These are phyloP conservation scores for Acanthamoeba castellanii DNA, from an alignment of 208 protist species.

Conservation along the genomic window DNA sequence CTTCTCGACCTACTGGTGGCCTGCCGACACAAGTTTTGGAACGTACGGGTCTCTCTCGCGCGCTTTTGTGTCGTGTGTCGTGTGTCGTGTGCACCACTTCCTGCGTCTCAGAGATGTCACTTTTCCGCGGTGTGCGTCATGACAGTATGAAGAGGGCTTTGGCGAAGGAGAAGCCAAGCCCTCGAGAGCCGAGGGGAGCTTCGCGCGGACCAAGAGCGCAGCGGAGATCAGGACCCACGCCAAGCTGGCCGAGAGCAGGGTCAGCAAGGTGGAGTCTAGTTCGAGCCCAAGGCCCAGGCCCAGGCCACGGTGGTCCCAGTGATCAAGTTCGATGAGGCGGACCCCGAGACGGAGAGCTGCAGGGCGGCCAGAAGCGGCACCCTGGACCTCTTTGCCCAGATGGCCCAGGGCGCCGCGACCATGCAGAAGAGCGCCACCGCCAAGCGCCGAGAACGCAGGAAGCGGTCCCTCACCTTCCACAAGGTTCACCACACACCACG, in stretches of 20 bases:
- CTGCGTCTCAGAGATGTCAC: not conserved
- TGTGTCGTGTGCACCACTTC: not conserved
- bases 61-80: not conserved
- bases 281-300: not conserved
- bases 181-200: not conserved
- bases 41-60: not conserved
- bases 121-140: too few species aligned
- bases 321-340: not conserved
- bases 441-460: constrained; percentile 4
- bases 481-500: not conserved
- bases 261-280: not conserved
- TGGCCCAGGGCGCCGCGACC: not conserved
- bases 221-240: too few species aligned
- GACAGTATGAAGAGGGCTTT: constrained; percentile 45
- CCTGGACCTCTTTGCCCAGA: not conserved
- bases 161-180: not conserved
- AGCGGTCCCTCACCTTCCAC: not conserved
- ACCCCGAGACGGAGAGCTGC: not conserved
- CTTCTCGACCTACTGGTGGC: not conserved
- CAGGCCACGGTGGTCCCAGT: not conserved
- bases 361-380: not conserved
- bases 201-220: not conserved
- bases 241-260: not conserved
- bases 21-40: constrained; percentile 21
- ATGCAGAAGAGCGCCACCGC: not conserved